Percentiles rank a stretch among this genome's conserved stretches.
These are phyloP conservation scores for Raphanus sativus DNA, from an alignment of 345 rosid genomes.

Conservation along the genomic window DNA sequence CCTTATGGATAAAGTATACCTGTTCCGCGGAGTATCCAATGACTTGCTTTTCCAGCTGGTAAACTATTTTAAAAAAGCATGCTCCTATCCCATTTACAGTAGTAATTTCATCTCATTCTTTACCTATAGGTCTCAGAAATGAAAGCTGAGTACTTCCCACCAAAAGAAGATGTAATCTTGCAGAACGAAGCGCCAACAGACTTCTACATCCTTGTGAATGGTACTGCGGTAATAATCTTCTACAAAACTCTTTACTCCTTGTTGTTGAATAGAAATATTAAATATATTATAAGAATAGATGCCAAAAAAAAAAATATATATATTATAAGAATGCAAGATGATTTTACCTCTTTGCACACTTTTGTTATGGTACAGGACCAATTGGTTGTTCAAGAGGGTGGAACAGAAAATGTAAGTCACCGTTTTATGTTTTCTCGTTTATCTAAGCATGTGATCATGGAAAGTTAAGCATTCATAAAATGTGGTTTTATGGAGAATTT, in stretches of 20 bases:
- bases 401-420: constrained; percentile 50
- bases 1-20: constrained; percentile 61
- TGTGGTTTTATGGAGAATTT: constrained; percentile 25
- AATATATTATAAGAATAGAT: background rate
- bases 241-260: background rate
- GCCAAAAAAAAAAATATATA: too few relatives aligned
- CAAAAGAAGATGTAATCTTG: constrained; percentile 80
- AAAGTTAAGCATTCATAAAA: constrained; percentile 6
- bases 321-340: background rate
- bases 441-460: constrained; percentile 2
- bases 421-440: background rate
- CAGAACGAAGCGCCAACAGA: constrained; percentile 88
- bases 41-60: constrained; percentile 82
- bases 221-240: constrained; percentile 58
- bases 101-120: background rate
- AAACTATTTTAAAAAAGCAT: constrained; percentile 10
- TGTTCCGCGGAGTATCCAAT: constrained; percentile 67
- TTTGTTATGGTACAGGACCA: constrained; percentile 45
- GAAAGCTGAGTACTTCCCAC: constrained; percentile 86
- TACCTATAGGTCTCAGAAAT: constrained; percentile 66
- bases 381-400: constrained; percentile 40
- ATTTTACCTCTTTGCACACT: background rate
- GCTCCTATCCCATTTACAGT: constrained; percentile 4
- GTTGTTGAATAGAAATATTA: background rate
- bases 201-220: constrained; percentile 68